phyloP scores from a whole-genome alignment of 2,329 filamentous ascomycete species.

The Thermoascus crustaceus region DNA sequence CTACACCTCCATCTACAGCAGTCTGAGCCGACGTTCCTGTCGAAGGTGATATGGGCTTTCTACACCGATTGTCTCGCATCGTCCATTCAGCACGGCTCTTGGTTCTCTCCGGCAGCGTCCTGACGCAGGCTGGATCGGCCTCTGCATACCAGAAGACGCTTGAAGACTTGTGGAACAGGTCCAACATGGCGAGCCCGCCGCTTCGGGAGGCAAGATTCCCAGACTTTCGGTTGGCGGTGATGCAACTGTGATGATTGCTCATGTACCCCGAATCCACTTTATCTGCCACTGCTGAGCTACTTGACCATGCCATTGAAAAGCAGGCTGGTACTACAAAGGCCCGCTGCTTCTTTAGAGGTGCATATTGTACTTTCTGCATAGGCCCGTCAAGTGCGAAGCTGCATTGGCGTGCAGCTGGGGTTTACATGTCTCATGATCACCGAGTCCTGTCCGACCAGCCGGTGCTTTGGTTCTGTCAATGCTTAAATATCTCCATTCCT shows the following conservation, averaged over 20 bases:
- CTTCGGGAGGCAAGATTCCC: background rate
- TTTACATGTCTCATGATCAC: conserved; percentile 2
- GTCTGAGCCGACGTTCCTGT: too few species aligned
- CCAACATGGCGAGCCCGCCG: background rate
- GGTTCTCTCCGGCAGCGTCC: too few species aligned
- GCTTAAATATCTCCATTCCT: background rate
- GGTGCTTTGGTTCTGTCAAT: background rate
- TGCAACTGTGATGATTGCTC: background rate
- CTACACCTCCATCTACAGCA: too few species aligned
- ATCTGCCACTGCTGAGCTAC: too few species aligned
- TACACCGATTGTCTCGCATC: too few species aligned
- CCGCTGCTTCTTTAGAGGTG: background rate
- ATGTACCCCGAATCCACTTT: too few species aligned
- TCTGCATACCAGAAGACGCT: too few species aligned
- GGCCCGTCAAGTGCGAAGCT: too few species aligned
- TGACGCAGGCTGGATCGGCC: too few species aligned
- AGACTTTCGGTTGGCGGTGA: background rate
- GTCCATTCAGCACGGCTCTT: too few species aligned
- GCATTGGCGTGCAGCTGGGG: background rate
- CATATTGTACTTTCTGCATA: background rate
- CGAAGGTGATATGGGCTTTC: too few species aligned
- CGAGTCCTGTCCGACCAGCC: background rate
- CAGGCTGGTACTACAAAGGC: conserved; percentile 1
- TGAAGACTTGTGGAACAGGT: background rate
- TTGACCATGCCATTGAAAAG: background rate